Base-by-base conservation (phyloP, 805 yeast genomes). In the Cyberlindnera misumaiensis region DNA sequence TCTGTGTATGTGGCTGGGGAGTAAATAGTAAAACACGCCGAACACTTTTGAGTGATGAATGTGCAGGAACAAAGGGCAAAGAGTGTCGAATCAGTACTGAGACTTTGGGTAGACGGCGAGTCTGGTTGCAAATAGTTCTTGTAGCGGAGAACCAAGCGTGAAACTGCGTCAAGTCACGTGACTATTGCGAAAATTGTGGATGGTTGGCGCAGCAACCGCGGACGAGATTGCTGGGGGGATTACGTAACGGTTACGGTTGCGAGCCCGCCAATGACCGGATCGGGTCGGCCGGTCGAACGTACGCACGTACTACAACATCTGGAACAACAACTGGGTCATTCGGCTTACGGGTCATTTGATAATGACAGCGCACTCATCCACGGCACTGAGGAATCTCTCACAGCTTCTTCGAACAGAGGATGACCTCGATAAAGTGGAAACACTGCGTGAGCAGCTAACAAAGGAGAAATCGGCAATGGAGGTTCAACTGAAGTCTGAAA, bases 381-480 rank as follows among this genome's bases (percentile, higher is more conserved):
- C 36, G 12, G 62, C 60, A 2, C 38, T 62, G 9, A 45, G 47
- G 28, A 55, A 55, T 32, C 49, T 66, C 11, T 49, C 65, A 0
- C 58, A 55, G 18, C 44, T 65, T 14, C 45, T 66, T 8, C 60
- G 59, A 39, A 61, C 62, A 31, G 72, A 67, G 31, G 56, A 64
- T 22, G 88, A 83, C 41, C 59, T 81, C 29, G 73, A 67, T 36
- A 76, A 73, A 40, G 68, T 82, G 6, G 60, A 65, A 10, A 60
- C 65, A 8, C 59, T 83, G 22, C 72, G 72, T 39, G 75, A 70
- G 38, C 82, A 77, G 42, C 60, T 83, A 34, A 43, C 57, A 6
- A 80, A 79, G 46, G 96, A 90, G 53, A 85, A 84, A 56, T 70
- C 81, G 0, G 71, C 83, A 3, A 65, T 87, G 11, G 96, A 86